Evolutionary conservation across 2,329 filamentous ascomycete species (phyloP).

Genomic region (Ascocoryne sarcoides): DNA sequence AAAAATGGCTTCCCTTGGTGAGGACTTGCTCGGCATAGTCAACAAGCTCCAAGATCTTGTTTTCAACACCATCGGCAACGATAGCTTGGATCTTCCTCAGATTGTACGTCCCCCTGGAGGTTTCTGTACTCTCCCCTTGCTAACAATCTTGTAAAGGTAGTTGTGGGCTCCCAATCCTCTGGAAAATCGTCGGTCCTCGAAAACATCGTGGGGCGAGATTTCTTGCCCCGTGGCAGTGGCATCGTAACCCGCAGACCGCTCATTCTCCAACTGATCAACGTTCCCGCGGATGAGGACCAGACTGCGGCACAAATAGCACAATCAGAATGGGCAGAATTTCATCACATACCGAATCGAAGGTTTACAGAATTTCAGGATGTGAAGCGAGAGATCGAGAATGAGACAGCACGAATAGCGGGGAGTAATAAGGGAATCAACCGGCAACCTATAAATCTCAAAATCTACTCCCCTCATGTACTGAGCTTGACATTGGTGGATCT

Average conservation of each 20-base stretch:
- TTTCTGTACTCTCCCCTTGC: conserved; percentile 17
- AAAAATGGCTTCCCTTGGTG: conserved; percentile 83
- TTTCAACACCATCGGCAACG: conserved; percentile 99
- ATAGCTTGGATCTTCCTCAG: conserved; percentile 93
- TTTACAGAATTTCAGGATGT: conserved; percentile 91
- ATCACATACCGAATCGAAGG: conserved; percentile 81
- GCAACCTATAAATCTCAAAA: conserved; percentile 95
- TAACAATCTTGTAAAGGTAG: conserved; percentile 53
- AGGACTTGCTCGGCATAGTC: conserved; percentile 89
- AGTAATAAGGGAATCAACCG: conserved; percentile 98
- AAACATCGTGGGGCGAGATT: conserved; percentile 97
- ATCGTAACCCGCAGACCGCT: conserved; percentile 92
- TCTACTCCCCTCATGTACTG: conserved; percentile 93
- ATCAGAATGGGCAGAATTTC: conserved; percentile 86
- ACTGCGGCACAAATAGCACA: conserved; percentile 61
- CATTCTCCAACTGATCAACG: conserved; percentile 97
- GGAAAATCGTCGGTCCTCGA: conserved; percentile 98
- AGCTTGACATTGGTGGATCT: conserved; percentile 95
- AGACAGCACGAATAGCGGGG: conserved; percentile 88
- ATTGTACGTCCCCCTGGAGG: conserved; percentile 58
- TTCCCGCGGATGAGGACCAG: conserved; percentile 65
- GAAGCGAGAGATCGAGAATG: conserved; percentile 92
- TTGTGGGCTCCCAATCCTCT: conserved; percentile 95
- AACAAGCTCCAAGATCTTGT: conserved; percentile 98
- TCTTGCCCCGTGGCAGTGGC: conserved; percentile 89